phyloP scores from a whole-genome alignment of 495 filamentous ascomycete species.

The Penicillium samsonianum region DNA sequence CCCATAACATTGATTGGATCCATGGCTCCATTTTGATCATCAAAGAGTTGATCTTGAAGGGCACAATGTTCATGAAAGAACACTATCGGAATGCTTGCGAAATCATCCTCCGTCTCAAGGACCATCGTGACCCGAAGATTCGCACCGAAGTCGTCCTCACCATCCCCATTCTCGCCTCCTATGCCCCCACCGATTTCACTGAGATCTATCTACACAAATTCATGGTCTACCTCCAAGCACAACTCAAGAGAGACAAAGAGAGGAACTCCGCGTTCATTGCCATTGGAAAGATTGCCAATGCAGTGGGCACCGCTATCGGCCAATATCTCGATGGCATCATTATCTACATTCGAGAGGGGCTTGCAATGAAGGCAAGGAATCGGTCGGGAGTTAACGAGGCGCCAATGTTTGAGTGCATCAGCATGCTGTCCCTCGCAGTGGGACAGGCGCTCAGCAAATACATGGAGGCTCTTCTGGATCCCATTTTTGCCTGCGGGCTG shows the following conservation, averaged over 20 bases:
- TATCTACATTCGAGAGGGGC: constrained; percentile 85
- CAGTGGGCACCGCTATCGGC: constrained; percentile 88
- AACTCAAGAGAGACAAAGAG: constrained; percentile 95
- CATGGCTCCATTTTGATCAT: constrained; percentile 91
- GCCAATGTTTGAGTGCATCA: constrained; percentile 98
- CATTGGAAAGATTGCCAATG: constrained; percentile 94
- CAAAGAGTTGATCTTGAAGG: constrained; percentile 86
- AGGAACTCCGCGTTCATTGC: constrained; percentile 90
- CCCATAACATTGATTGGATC: constrained; percentile 75
- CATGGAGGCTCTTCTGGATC: constrained; percentile 92
- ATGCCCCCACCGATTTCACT: constrained; percentile 84
- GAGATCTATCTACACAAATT: constrained; percentile 84
- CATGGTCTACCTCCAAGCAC: constrained; percentile 92
- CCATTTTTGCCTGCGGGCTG: constrained; percentile 94
- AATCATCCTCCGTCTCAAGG: constrained; percentile 83
- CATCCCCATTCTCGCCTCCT: constrained; percentile 90
- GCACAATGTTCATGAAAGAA: constrained; percentile 98
- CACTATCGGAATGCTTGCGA: constrained; percentile 87
- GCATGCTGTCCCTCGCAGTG: constrained; percentile 90
- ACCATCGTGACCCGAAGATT: constrained; percentile 84
- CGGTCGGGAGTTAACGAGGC: constrained; percentile 68
- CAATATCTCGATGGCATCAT: constrained; percentile 94
- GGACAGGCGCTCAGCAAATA: constrained; percentile 97
- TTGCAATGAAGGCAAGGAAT: constrained; percentile 80
- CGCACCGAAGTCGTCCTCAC: constrained; percentile 83